A percentile compares a stretch with the other conserved stretches of the same genome.
Conservation (phyloP, 768 basidiomycete species). For the Polyporus arcularius region DNA sequence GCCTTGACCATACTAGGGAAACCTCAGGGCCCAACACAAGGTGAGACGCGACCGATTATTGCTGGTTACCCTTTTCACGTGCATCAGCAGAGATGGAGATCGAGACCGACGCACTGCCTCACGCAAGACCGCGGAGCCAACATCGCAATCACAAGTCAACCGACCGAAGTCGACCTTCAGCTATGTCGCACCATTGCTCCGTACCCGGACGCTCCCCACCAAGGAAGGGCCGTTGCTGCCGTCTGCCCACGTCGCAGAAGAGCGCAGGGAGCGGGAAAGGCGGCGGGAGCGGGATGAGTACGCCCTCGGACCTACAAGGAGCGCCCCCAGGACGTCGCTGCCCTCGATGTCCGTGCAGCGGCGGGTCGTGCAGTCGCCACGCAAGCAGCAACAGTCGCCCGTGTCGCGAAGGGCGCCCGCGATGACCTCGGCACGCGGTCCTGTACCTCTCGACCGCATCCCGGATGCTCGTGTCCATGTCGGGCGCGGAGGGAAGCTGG, state of each 20-base stretch:
- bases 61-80: no score
- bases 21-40: no score
- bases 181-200: constrained; percentile 11
- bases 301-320: not conserved
- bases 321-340: not conserved
- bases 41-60: no score
- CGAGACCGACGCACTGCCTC: not conserved
- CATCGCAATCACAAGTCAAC: not conserved
- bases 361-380: constrained; percentile 1
- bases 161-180: constrained; percentile 8
- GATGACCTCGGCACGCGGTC: not conserved
- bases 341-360: constrained; percentile 16
- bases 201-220: not conserved
- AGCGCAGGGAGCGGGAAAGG: not conserved
- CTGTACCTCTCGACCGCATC: not conserved
- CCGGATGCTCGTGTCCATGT: not conserved
- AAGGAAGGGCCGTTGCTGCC: not conserved
- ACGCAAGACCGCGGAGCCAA: not conserved
- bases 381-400: not conserved
- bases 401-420: not conserved
- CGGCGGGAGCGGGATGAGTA: not conserved
- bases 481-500: not conserved
- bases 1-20: no score
- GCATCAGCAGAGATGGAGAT: not conserved
- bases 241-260: not conserved